A percentile compares a stretch with the other conserved stretches of the same genome.
Evolutionary conservation across 169 alveolate species (phyloP).

Genomic region (Plasmodium coatneyi): DNA sequence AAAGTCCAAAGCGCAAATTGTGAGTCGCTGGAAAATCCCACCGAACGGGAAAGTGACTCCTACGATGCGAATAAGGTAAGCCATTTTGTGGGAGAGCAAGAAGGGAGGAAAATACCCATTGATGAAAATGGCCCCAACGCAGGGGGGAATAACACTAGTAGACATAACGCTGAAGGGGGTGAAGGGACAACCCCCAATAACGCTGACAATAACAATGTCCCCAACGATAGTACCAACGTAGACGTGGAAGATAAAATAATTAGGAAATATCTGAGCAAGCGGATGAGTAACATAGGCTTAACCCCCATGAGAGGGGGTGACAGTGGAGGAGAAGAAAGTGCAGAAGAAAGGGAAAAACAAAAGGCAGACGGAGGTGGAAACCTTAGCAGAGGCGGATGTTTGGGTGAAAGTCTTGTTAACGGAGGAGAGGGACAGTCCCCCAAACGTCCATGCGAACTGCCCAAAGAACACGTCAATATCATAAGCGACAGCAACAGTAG

Average conservation of each 20-base stretch:
- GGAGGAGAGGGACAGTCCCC: not conserved
- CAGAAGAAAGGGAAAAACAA: not conserved
- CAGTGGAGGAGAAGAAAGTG: not conserved
- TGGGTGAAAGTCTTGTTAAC: not conserved
- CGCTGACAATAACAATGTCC: not conserved
- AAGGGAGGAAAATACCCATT: not conserved
- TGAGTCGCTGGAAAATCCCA: not conserved
- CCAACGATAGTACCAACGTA: not conserved
- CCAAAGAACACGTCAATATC: not conserved
- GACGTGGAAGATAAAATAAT: conserved; percentile 27
- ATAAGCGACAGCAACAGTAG: not conserved
- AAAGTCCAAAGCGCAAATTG: not conserved
- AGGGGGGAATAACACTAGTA: not conserved
- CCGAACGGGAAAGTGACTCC: not conserved
- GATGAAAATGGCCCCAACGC: not conserved
- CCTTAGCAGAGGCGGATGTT: not conserved
- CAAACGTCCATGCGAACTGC: not conserved
- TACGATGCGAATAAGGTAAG: not conserved
- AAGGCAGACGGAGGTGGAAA: not conserved
- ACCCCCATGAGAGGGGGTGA: not conserved
- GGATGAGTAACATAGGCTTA: not conserved
- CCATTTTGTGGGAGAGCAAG: not conserved
- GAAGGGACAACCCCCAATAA: not conserved
- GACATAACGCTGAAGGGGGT: not conserved
- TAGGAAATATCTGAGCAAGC: conserved; percentile 41